phyloP scores from a whole-genome alignment of 495 filamentous ascomycete genomes.

The Talaromyces nanjingensis region DNA sequence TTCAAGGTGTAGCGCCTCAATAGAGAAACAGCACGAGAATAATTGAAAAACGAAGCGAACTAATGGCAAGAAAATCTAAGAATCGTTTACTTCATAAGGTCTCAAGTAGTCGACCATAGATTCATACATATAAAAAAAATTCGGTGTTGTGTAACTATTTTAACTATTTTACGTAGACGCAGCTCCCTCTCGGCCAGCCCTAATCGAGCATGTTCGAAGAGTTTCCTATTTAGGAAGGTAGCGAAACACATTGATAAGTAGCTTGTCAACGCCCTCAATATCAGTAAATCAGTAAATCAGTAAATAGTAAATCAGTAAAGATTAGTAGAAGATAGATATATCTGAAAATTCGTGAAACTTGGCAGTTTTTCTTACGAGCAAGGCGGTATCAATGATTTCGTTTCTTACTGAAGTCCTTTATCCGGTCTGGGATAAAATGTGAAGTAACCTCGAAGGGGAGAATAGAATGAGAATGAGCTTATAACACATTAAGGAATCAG shows the following conservation, averaged over 20 bases:
- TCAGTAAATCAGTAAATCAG: neutral
- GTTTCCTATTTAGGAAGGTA: neutral
- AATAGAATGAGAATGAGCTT: neutral
- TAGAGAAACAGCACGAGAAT: neutral
- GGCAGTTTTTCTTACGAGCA: neutral
- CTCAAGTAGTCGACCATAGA: neutral
- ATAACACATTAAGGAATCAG: neutral
- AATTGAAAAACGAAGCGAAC: neutral
- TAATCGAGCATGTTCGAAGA: neutral
- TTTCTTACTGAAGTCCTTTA: neutral
- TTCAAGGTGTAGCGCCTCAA: neutral
- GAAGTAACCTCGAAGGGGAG: neutral
- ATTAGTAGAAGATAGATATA: neutral
- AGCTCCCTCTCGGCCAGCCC: neutral
- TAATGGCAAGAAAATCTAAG: neutral
- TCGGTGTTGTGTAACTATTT: neutral
- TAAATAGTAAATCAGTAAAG: neutral
- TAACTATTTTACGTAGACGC: too few relatives aligned
- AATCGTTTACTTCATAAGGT: neutral
- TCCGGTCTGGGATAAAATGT: neutral
- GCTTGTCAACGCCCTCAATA: neutral
- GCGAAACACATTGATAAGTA: neutral
- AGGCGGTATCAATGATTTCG: neutral
- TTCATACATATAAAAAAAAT: too few relatives aligned
- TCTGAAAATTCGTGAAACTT: too few relatives aligned